Percentiles rank a stretch among this genome's conserved stretches.
Evolutionary conservation across 768 basidiomycete species (phyloP).

Genomic region (Lactifluus subvellereus): DNA sequence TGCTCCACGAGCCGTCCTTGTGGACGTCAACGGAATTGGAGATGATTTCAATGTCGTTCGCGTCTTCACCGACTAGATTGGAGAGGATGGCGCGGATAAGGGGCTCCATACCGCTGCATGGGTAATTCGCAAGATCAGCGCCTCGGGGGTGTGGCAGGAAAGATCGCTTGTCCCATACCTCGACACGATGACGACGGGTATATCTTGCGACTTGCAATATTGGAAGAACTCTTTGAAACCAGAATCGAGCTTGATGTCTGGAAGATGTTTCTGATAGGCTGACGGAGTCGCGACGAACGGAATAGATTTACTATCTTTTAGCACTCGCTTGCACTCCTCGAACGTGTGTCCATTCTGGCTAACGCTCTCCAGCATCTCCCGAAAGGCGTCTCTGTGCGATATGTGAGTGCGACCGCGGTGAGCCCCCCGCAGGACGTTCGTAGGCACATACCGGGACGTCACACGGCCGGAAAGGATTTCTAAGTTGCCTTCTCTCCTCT

Average conservation of each 20-base stretch:
- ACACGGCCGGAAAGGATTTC: constrained; percentile 59
- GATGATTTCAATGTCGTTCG: constrained; percentile 80
- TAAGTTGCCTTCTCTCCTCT: constrained; percentile 67
- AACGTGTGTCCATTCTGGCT: constrained; percentile 68
- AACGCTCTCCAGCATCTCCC: constrained; percentile 80
- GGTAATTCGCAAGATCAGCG: neutral
- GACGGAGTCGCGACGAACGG: constrained; percentile 3
- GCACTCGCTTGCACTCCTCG: constrained; percentile 72
- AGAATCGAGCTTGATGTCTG: constrained; percentile 80
- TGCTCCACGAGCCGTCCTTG: constrained; percentile 66
- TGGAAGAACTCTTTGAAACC: constrained; percentile 86
- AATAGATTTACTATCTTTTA: constrained; percentile 55
- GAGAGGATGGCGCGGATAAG: constrained; percentile 88
- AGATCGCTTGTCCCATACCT: constrained; percentile 43
- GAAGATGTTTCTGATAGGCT: neutral
- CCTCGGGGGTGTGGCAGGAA: neutral
- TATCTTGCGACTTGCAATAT: constrained; percentile 73
- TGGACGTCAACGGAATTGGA: constrained; percentile 77
- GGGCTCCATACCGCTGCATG: constrained; percentile 81
- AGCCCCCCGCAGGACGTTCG: neutral
- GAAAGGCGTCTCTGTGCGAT: constrained; percentile 73
- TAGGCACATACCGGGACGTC: constrained; percentile 56
- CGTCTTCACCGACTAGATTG: constrained; percentile 68
- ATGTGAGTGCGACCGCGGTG: constrained; percentile 1
- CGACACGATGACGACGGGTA: constrained; percentile 92